A percentile compares a stretch with the other conserved stretches of the same genome.
Conservation (phyloP, 2,329 filamentous ascomycete genomes). For the Dactylellina cionopaga region DNA sequence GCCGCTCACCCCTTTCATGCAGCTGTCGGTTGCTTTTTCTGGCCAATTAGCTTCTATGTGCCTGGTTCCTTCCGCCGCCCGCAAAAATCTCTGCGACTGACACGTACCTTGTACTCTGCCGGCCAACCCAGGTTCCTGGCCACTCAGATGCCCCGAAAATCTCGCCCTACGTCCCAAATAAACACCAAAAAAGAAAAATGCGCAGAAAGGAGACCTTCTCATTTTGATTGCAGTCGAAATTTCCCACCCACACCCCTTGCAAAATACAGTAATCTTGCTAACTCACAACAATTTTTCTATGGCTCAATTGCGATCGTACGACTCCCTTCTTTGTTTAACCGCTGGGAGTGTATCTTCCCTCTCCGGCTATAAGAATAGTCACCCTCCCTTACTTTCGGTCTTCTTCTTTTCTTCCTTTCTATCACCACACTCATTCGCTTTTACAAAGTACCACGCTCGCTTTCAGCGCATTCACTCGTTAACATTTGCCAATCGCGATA, state of each 20-base stretch:
- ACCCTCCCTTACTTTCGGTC: slow-evolving; percentile 47
- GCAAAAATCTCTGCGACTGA: slow-evolving; percentile 50
- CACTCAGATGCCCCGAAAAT: slow-evolving; percentile 31
- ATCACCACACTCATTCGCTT: slow-evolving; percentile 53
- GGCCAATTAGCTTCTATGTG: slow-evolving; percentile 22
- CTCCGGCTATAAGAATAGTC: slow-evolving; percentile 49
- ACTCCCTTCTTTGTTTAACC: slow-evolving; percentile 28
- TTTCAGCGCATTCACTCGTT: slow-evolving; percentile 54
- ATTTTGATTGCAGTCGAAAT: slow-evolving; percentile 49
- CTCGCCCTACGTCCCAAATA: slow-evolving; percentile 51
- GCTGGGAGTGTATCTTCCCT: too few species aligned
- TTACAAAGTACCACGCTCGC: slow-evolving; percentile 54
- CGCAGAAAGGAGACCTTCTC: slow-evolving; percentile 49
- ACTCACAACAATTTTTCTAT: neutral
- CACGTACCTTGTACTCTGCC: slow-evolving; percentile 49
- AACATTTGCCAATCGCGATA: slow-evolving; percentile 51
- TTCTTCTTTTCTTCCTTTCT: slow-evolving; percentile 44
- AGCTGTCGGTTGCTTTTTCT: slow-evolving; percentile 31
- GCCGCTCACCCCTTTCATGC: slow-evolving; percentile 48
- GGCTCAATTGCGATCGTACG: slow-evolving; percentile 45
- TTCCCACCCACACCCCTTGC: slow-evolving; percentile 25
- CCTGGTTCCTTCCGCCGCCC: slow-evolving; percentile 45
- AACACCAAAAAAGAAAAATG: slow-evolving; percentile 35
- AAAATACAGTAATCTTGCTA: neutral
- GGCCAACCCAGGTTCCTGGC: slow-evolving; percentile 3